Percentiles rank a stretch among this genome's conserved stretches.
These are phyloP conservation scores for Kodamaea neixiangensis DNA, from an alignment of 805 yeast species.

Conservation along the genomic window DNA sequence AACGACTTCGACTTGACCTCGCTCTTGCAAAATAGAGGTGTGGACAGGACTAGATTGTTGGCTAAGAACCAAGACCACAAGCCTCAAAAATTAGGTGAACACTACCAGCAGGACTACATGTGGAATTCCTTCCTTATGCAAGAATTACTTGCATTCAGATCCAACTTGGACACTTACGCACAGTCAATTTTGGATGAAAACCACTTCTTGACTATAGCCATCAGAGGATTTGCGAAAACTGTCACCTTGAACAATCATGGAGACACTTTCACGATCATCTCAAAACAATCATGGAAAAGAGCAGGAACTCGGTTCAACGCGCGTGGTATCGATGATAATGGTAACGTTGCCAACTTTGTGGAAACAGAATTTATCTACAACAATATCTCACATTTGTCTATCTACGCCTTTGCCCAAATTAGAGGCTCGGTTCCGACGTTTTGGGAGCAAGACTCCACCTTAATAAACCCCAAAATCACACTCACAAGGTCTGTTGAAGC, in stretches of 20 bases:
- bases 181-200: slow-evolving; percentile 67
- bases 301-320: slow-evolving; percentile 98
- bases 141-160: slow-evolving; percentile 73
- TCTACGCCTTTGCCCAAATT: slow-evolving; percentile 81
- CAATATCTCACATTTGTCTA: slow-evolving; percentile 44
- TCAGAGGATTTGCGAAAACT: slow-evolving; percentile 93
- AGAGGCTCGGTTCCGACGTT: slow-evolving; percentile 95
- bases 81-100: slow-evolving; percentile 19
- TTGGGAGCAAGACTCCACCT: slow-evolving; percentile 96
- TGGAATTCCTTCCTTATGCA: slow-evolving; percentile 94
- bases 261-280: slow-evolving; percentile 70
- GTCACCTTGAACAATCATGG: slow-evolving; percentile 40
- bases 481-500: slow-evolving; percentile 90
- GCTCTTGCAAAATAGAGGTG: slow-evolving; percentile 76
- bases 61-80: slow-evolving; percentile 9
- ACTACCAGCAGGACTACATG: slow-evolving; percentile 86
- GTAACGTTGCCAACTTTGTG: slow-evolving; percentile 51
- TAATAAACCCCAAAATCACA: slow-evolving; percentile 87
- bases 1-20: slow-evolving; percentile 91
- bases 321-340: slow-evolving; percentile 85
- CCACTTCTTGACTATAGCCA: slow-evolving; percentile 85
- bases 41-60: slow-evolving; percentile 31
- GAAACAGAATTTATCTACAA: slow-evolving; percentile 76
- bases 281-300: slow-evolving; percentile 94
- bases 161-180: slow-evolving; percentile 62